Conservation (phyloP, 768 basidiomycete genomes). For the Calocera viscosa region DNA sequence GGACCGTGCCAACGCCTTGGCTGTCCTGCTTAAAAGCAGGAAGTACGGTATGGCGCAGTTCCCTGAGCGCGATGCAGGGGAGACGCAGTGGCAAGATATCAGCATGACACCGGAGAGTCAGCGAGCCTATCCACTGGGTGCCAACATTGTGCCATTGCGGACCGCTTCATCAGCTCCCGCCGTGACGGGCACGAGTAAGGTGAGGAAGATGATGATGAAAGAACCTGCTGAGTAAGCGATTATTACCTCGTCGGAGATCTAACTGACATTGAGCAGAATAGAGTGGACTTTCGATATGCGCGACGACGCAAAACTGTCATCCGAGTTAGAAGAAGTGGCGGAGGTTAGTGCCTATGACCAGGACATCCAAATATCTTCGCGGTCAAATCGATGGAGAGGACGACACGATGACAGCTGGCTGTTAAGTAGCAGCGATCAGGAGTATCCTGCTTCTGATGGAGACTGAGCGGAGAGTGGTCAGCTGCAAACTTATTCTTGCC, state of each 20-base stretch:
- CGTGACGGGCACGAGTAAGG: too few relatives aligned
- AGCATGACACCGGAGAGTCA: neutral
- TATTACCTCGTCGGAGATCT: too few relatives aligned
- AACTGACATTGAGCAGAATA: too few relatives aligned
- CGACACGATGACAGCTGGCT: neutral
- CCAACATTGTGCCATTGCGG: neutral
- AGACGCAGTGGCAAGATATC: constrained; percentile 9
- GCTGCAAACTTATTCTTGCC: neutral
- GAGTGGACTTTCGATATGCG: too few relatives aligned
- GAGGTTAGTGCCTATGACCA: too few relatives aligned
- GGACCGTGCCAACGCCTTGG: constrained; percentile 37
- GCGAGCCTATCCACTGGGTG: neutral
- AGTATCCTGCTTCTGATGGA: neutral
- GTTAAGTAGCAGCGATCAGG: neutral
- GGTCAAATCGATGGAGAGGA: neutral
- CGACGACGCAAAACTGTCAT: too few relatives aligned
- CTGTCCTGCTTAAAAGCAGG: constrained; percentile 59
- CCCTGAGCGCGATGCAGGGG: constrained; percentile 44
- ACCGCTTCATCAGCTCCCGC: too few relatives aligned
- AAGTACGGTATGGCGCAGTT: constrained; percentile 81
- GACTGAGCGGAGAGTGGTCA: neutral
- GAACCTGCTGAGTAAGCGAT: too few relatives aligned
- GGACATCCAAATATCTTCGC: too few relatives aligned
- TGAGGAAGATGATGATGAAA: too few relatives aligned
- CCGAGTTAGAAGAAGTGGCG: too few relatives aligned